Evolutionary conservation across 1,284 basidiomycete genomes (phyloP).

Genomic region (Phylloboletellus chloephorus): DNA sequence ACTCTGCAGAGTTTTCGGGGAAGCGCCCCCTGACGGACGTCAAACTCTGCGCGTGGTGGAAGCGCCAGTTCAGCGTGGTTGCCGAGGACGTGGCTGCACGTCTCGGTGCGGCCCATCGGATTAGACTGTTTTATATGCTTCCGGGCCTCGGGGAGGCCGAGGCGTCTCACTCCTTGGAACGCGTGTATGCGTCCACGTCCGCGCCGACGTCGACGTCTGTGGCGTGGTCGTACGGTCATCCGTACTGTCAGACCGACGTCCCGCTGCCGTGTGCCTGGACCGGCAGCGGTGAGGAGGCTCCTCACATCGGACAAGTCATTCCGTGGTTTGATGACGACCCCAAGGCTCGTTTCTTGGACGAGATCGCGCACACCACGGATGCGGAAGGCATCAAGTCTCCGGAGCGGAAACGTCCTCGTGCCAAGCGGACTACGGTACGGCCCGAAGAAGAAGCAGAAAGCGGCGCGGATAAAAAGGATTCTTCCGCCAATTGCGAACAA

Average conservation of each 20-base stretch:
- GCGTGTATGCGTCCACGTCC: conserved; percentile 30
- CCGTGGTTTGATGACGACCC: conserved; percentile 92
- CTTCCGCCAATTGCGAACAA: conserved; percentile 21
- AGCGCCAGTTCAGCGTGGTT: conserved; percentile 59
- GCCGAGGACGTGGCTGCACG: conserved; percentile 31
- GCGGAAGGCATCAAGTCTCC: conserved; percentile 58
- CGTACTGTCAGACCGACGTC: conserved; percentile 58
- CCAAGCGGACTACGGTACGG: conserved; percentile 16
- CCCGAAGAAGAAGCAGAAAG: conserved; percentile 31
- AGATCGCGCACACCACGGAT: conserved; percentile 70
- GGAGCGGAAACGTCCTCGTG: conserved; percentile 47
- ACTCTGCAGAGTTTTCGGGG: conserved; percentile 67
- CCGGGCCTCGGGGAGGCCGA: conserved; percentile 72
- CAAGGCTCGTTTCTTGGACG: conserved; percentile 86
- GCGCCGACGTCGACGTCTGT: conserved; percentile 17
- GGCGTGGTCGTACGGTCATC: conserved; percentile 71
- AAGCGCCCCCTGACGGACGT: conserved; percentile 80
- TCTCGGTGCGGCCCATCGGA: conserved; percentile 16
- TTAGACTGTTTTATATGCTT: conserved; percentile 60
- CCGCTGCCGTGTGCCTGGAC: conserved; percentile 34
- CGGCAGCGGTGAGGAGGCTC: conserved; percentile 16
- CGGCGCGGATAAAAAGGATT: conserved; percentile 33
- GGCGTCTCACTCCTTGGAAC: conserved; percentile 56
- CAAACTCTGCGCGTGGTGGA: conserved; percentile 92
- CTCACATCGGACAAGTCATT: conserved; percentile 66